A percentile compares a stretch with the other conserved stretches of the same genome.
phyloP scores from a whole-genome alignment of 257 asterid genomes.

The Plantago major region DNA sequence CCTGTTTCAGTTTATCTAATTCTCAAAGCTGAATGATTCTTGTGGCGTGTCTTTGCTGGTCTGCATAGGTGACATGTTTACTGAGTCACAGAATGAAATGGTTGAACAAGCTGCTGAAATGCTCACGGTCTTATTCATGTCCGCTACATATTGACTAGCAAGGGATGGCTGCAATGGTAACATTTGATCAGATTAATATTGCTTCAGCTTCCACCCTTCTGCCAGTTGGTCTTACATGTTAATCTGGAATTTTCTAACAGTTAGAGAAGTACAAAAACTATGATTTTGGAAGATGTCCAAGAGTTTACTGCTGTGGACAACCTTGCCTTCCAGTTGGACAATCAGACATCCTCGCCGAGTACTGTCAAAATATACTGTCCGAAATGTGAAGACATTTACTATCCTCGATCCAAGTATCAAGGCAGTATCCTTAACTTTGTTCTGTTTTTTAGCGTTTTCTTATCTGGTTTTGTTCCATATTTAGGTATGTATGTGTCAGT shows the following conservation, averaged over 20 bases:
- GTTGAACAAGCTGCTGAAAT: constrained; percentile 98
- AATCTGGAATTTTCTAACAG: constrained; percentile 35
- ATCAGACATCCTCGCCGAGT: constrained; percentile 85
- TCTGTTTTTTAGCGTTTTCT: constrained; percentile 8
- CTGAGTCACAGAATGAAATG: constrained; percentile 94
- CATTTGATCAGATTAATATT: constrained; percentile 5
- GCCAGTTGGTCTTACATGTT: background rate
- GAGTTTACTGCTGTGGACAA: constrained; percentile 94
- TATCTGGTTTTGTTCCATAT: constrained; percentile 11
- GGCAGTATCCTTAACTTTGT: constrained; percentile 81
- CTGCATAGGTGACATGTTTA: constrained; percentile 70
- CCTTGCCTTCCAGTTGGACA: constrained; percentile 99
- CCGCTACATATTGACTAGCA: constrained; percentile 84
- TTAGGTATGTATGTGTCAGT: constrained; percentile 12
- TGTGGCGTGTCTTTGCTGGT: constrained; percentile 22
- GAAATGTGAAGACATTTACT: constrained; percentile 89
- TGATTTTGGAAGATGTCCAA: constrained; percentile 95
- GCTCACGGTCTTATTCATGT: constrained; percentile 92
- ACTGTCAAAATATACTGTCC: constrained; percentile 94
- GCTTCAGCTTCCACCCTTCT: constrained; percentile 10
- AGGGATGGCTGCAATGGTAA: constrained; percentile 98
- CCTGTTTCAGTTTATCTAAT: constrained; percentile 3
- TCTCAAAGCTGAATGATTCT: constrained; percentile 14
- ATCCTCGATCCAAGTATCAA: constrained; percentile 95
- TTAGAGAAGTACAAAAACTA: constrained; percentile 90